A percentile compares a stretch with the other conserved stretches of the same genome.
phyloP scores from a whole-genome alignment of 2,329 filamentous ascomycete genomes.

The Alternaria viburni region DNA sequence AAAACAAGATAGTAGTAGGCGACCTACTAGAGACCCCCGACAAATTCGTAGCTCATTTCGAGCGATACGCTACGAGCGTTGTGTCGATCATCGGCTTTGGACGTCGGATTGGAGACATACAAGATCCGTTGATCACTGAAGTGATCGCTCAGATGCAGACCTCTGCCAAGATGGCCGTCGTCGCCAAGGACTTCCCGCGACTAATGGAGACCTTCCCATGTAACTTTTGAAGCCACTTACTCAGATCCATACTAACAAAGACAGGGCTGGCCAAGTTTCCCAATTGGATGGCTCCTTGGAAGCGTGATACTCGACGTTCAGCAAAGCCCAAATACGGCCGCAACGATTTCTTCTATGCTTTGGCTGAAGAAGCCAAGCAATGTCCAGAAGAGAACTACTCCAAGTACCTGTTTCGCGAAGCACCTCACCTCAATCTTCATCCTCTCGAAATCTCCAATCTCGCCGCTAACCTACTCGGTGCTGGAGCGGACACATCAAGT shows the following conservation, averaged over 20 bases:
- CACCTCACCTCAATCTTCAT: constrained; percentile 33
- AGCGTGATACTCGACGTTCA: constrained; percentile 35
- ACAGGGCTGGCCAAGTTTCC: constrained; percentile 58
- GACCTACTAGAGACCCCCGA: constrained; percentile 54
- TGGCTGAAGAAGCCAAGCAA: constrained; percentile 39
- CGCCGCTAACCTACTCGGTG: constrained; percentile 39
- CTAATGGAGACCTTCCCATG: constrained; percentile 62
- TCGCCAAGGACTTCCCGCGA: constrained; percentile 63
- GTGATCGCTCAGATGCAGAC: constrained; percentile 64
- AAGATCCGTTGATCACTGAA: constrained; percentile 65
- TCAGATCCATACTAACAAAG: not conserved
- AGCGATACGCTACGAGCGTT: constrained; percentile 61
- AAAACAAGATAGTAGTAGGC: constrained; percentile 60
- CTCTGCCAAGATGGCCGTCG: constrained; percentile 59
- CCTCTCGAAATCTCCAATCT: constrained; percentile 41
- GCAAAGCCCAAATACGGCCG: constrained; percentile 30
- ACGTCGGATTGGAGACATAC: constrained; percentile 56
- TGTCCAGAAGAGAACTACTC: constrained; percentile 40
- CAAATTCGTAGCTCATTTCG: constrained; percentile 61
- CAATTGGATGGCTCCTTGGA: constrained; percentile 52
- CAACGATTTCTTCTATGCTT: constrained; percentile 43
- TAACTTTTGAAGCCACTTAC: not conserved
- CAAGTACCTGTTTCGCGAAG: constrained; percentile 52
- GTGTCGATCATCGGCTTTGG: constrained; percentile 65
- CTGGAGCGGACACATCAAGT: constrained; percentile 41